A percentile compares a stretch with the other conserved stretches of the same genome.
These are phyloP conservation scores for Aspergillus calidoustus DNA, from an alignment of 2,329 filamentous ascomycete species.

Conservation along the genomic window DNA sequence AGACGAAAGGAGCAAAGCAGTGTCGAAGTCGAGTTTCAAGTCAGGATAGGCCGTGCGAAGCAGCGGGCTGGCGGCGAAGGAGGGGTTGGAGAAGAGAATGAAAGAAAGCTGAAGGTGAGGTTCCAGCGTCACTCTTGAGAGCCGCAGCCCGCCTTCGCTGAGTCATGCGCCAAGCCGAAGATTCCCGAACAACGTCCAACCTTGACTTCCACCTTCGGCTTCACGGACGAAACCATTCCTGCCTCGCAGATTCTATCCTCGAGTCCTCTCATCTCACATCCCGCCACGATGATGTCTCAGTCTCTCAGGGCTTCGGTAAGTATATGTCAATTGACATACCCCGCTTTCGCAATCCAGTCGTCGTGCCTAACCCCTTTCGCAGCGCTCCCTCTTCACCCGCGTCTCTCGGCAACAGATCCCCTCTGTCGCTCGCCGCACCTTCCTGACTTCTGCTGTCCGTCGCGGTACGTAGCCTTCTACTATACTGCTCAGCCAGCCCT, in stretches of 20 bases:
- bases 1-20: constrained; percentile 28
- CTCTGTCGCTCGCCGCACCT: constrained; percentile 63
- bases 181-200: constrained; percentile 31
- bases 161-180: constrained; percentile 36
- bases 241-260: constrained; percentile 27
- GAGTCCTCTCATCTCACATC: constrained; percentile 33
- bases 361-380: constrained; percentile 23
- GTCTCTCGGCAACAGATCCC: constrained; percentile 61
- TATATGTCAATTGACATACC: neutral
- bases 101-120: neutral
- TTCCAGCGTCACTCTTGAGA: constrained; percentile 16
- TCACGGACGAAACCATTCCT: constrained; percentile 27
- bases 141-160: constrained; percentile 27
- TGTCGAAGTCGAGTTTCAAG: constrained; percentile 33
- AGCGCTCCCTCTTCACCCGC: constrained; percentile 67
- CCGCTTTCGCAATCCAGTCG: neutral
- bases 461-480: constrained; percentile 57
- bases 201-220: constrained; percentile 26
- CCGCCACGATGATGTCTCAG: constrained; percentile 61
- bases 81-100: constrained; percentile 11
- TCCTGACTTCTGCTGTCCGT: constrained; percentile 65
- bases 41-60: constrained; percentile 33
- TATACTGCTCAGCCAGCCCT: constrained; percentile 29
- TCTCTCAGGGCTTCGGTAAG: constrained; percentile 66
- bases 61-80: constrained; percentile 16